Conservation (phyloP, 805 yeast genomes). For the Saccharomyces kudriavzevii region DNA sequence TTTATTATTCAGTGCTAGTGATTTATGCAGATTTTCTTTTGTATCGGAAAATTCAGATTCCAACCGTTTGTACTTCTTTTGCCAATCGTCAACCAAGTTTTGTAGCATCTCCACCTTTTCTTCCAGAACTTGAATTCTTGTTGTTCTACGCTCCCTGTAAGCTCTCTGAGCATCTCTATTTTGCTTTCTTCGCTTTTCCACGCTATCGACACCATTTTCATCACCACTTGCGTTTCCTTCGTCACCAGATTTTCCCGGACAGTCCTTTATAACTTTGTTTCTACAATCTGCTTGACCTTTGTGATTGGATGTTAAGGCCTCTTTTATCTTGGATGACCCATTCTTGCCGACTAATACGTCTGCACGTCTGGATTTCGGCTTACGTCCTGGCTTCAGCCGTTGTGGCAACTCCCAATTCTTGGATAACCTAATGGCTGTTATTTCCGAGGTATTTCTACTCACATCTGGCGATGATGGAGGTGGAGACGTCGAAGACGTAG, state of each 20-base stretch:
- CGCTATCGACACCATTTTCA: background rate
- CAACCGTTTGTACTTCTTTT: constrained; percentile 37
- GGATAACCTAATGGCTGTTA: constrained; percentile 27
- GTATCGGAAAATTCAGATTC: constrained; percentile 15
- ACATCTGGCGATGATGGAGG: background rate
- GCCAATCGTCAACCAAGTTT: constrained; percentile 55
- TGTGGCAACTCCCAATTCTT: constrained; percentile 77
- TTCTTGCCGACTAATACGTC: background rate
- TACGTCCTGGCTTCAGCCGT: constrained; percentile 64
- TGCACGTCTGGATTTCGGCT: constrained; percentile 31
- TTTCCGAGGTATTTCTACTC: background rate
- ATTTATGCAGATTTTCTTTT: background rate
- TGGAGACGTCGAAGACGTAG: background rate
- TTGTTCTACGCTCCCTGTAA: constrained; percentile 79
- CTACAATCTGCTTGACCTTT: background rate
- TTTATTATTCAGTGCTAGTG: background rate
- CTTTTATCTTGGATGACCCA: background rate
- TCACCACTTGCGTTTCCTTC: background rate
- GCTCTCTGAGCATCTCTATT: constrained; percentile 91
- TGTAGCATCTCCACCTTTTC: constrained; percentile 26
- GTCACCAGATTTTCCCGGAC: background rate
- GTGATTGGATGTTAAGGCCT: background rate
- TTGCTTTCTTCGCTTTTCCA: constrained; percentile 78
- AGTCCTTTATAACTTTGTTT: background rate
- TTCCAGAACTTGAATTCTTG: constrained; percentile 73